Evolutionary conservation across 2,329 filamentous ascomycete species (phyloP), one percentile per base, ranked within the genome.

Genomic region (Colletotrichum incanum): DNA sequence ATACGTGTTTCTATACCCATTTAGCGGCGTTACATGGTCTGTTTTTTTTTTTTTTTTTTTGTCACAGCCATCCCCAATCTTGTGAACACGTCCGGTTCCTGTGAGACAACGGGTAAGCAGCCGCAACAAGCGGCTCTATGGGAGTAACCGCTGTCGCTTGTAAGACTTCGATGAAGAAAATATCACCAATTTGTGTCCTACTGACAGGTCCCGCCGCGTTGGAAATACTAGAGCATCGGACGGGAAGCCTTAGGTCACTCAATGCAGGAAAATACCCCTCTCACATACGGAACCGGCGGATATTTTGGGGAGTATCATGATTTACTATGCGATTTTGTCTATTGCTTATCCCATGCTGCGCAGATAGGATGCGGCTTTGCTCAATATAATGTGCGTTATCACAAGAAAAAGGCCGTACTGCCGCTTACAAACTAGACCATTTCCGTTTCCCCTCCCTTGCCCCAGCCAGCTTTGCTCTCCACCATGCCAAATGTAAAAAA

Each of bases 371-470:
- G 64, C 55, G 63, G 54, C 66, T 43, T n/a, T 62, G 60, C 56
- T 71, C 47, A 28, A 56, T 71, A 67, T 67, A 61, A 49, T 67
- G 68, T 59, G 52, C 31, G 45, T 71, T 67, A 67, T 71, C 68
- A 71, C 59, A 62, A 66, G 65, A 58, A 71, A 69, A 31, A 55
- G 64, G 56, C 49, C 39, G 28, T 67, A 65, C 43, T 43, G 41
- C 61, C 56, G 64, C 68, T 67, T 23, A 50, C 68, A 67, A 71
- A 50, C 55, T 71, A 67, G 68, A 67, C 64, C 68, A 23, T 61
- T 67, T 55, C 64, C 55, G n/a, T 55, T 23, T 23, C 34, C 45
- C 52, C 54, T 26, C 28, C 23, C 34, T 41, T 18, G 20, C 41
- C 26, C 18, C 41, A 20, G 31, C 49, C 23, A 56, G 45, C 64